Evolutionary conservation across 176 grass and related monocot genomes (phyloP).

Genomic region (Musa beccarii): DNA sequence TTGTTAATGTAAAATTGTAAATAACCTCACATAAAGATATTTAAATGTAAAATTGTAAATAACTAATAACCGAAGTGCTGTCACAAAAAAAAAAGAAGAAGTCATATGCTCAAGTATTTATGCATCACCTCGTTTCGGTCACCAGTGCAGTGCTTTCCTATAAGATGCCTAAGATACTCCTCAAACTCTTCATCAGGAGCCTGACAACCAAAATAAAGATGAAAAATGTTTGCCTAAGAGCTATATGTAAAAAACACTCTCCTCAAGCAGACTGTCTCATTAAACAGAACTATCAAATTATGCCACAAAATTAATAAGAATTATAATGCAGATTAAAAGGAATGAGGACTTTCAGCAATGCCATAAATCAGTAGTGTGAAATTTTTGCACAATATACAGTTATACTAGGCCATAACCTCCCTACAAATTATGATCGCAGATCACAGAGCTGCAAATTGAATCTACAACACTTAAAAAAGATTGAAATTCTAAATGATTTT

Average conservation of each 20-base stretch:
- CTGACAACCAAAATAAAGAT: constrained; percentile 35
- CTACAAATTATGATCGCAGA: no score
- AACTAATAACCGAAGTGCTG: neutral
- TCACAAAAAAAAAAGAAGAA: constrained; percentile 5
- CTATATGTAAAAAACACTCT: neutral
- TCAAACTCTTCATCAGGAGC: constrained; percentile 99
- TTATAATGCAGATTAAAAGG: no score
- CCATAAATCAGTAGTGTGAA: no score
- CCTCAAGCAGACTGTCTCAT: neutral
- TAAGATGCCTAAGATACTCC: constrained; percentile 82
- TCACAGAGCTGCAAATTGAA: no score
- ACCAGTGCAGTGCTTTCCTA: constrained; percentile 69
- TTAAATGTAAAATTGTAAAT: neutral
- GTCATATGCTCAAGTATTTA: neutral
- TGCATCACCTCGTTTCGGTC: constrained; percentile 75
- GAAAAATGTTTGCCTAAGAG: constrained; percentile 6
- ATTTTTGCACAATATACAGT: no score
- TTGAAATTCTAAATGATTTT: no score
- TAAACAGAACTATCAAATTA: no score
- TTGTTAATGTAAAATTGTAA: neutral
- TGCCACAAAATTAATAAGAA: no score
- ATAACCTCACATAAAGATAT: neutral
- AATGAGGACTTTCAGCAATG: no score
- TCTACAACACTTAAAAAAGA: no score
- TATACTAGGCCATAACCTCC: no score